Evolutionary conservation across 108 stramenopile species (phyloP), one percentile per base, ranked within the genome.

Genomic region (Aureococcus anophagefferens): DNA sequence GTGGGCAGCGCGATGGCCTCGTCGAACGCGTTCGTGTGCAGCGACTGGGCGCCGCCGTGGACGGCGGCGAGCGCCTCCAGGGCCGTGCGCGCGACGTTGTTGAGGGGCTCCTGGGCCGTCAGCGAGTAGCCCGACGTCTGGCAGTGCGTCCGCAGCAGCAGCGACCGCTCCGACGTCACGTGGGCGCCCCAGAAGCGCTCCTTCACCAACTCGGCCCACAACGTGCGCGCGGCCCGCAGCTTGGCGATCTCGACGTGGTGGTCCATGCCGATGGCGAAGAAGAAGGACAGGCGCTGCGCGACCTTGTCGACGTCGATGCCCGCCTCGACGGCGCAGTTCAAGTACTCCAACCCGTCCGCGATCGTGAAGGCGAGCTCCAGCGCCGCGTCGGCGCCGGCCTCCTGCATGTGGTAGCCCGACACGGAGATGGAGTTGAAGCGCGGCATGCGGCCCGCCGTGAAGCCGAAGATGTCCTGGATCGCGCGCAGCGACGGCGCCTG

Each of bases 371-470:
- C 97, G 67, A 98, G 89, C 76, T 98, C 97, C 14, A 96, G 74
- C 34, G 91, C 92, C 17, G 93, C 90, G 82, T 96, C 94, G 30
- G 94, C 97, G 13, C 97, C 97, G 7, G 97, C 97, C 76, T 98
- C 98, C 82, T 98, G 98, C 90, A 98, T 96, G 81, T 99, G 98
- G 81, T 99, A 99, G 62, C 98, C 98, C 14, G 85, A 87, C 71
- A 98, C 96, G 66, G 86, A 88, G 63, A 98, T 93, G 80, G 88
- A 89, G 78, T 98, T 97, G 84, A 91, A 98, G 65, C 94, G 92
- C 34, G 96, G 96, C 96, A 97, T 96, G 80, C 92, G 79, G 32
- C 74, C 70, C n/a, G 93, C 80, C 15, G 92, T 94, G 83, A 87
- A 96, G 35, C 94, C 96, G 82, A 97, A 94, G 63, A 97, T 94